A percentile compares a stretch with the other conserved stretches of the same genome.
These are phyloP conservation scores for Yarrowia deformans DNA, from an alignment of 805 yeast species.

Conservation along the genomic window DNA sequence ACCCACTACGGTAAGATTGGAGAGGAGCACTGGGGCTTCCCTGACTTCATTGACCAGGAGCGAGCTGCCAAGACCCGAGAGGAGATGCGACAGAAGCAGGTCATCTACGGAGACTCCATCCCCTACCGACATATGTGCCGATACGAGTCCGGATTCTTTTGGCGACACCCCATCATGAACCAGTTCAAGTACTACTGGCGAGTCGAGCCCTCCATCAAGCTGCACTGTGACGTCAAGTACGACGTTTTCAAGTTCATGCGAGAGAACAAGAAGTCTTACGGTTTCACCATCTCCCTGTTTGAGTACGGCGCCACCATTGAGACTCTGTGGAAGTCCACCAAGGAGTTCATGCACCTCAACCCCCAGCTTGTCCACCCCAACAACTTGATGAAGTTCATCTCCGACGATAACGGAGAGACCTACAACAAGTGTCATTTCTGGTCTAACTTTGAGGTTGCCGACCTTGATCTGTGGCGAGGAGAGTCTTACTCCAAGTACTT, in stretches of 20 bases:
- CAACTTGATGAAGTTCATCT: conserved; percentile 73
- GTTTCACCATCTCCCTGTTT: conserved; percentile 75
- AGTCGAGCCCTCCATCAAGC: conserved; percentile 81
- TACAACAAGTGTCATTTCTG: conserved; percentile 90
- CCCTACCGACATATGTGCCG: conserved; percentile 92
- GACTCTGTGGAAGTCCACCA: conserved; percentile 77
- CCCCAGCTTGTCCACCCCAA: conserved; percentile 66
- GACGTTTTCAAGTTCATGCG: conserved; percentile 84
- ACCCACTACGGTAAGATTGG: conserved; percentile 78
- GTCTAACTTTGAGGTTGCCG: conserved; percentile 81
- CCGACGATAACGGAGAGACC: conserved; percentile 70
- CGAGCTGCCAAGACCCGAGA: conserved; percentile 71
- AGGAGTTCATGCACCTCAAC: conserved; percentile 64
- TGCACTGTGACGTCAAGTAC: conserved; percentile 78
- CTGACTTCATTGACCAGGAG: conserved; percentile 76
- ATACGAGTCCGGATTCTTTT: conserved; percentile 84
- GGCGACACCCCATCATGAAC: conserved; percentile 68
- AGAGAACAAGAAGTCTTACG: conserved; percentile 73
- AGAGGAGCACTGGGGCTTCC: conserved; percentile 84
- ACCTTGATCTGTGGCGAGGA: conserved; percentile 70
- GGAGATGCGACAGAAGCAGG: conserved; percentile 59
- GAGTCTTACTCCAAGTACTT: conserved; percentile 66
- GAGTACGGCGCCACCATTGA: conserved; percentile 76
- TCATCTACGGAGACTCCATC: conserved; percentile 77
- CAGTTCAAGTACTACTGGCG: conserved; percentile 91